These are phyloP conservation scores for Fusarium longipes DNA, from an alignment of 2,329 filamentous ascomycete species.

Conservation along the genomic window DNA sequence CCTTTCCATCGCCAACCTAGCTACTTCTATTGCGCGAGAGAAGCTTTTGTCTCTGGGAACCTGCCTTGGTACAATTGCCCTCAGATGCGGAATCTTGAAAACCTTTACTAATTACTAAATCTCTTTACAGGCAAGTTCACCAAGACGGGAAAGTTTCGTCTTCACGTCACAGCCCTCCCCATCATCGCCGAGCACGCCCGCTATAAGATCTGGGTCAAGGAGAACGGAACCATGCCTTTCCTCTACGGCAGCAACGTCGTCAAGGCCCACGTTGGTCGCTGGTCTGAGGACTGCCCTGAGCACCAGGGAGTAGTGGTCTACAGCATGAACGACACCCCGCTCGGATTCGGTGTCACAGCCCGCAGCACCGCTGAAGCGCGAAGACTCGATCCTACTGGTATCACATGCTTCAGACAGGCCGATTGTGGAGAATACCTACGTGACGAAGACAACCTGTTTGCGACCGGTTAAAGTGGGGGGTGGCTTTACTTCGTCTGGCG, in stretches of 20 bases:
- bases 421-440: conserved; percentile 95
- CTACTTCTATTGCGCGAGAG: conserved; percentile 84
- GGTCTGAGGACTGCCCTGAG: conserved; percentile 92
- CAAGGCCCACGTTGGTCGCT: conserved; percentile 76
- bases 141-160: conserved; percentile 93
- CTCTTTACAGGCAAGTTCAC: conserved; percentile 81
- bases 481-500: conserved; percentile 38
- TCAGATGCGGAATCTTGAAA: neutral
- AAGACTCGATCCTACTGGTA: conserved; percentile 87
- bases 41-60: conserved; percentile 89
- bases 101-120: conserved; percentile 21
- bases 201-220: conserved; percentile 97
- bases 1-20: conserved; percentile 89
- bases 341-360: conserved; percentile 94
- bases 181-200: conserved; percentile 90
- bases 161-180: conserved; percentile 90
- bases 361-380: conserved; percentile 85
- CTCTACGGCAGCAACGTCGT: conserved; percentile 93
- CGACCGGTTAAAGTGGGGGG: conserved; percentile 55
- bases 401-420: conserved; percentile 89
- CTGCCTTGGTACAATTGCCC: conserved; percentile 69
- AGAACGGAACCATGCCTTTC: conserved; percentile 97
- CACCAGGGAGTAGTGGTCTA: conserved; percentile 92
- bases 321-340: conserved; percentile 91
- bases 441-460: conserved; percentile 77